Base-by-base conservation (phyloP, 768 basidiomycete species). In the Xanthoconium stramineum region DNA sequence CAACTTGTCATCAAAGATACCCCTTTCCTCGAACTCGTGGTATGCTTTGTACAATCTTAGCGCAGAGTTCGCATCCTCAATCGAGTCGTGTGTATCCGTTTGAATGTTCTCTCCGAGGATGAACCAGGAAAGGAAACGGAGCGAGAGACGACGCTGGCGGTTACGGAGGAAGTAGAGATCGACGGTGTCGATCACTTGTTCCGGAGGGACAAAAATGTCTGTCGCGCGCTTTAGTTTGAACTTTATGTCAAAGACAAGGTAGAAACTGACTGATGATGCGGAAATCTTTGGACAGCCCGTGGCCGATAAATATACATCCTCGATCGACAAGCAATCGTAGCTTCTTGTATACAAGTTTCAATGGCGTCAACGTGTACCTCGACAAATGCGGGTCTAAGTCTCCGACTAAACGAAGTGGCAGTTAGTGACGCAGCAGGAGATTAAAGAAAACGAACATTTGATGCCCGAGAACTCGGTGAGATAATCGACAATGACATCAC, bases 311-410 rank as follows among this genome's bases (percentile, higher is more conserved):
- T 55, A 94, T 89, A 67, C 97, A 99, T 6, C 95, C 94, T 24
- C 88, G 80, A 69, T 99, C 97, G 19, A 98, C 94, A 6, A 98
- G 78, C 19, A 95, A 72, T 3, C 97, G 84, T 13, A 99, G 76
- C 69, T 99, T 99, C 79, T 98, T 98, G 76, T 98, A 99, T 3
- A 94, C 97, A n/a, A 96, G 82, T 66, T 99, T 99, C 55, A 98
- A 76, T 0, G 97, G 96, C 2, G 96, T 97, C 45, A 98, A 77
- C 0, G 95, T 97, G 68, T 97, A 84, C 7, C 81, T 82, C 3
- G 95, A 95, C 38, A 84, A 74, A 53, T 81, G 77, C 10, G 91
- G 91, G 67, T 98, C 94, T 49, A 99, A 78, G 68, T 99, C 97
- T 11, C 97, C 97, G 60, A 83, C 96, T 98, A 65, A 15, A 47